Base-by-base conservation (phyloP, 345 rosid genomes). In the Sapria himalayana region DNA sequence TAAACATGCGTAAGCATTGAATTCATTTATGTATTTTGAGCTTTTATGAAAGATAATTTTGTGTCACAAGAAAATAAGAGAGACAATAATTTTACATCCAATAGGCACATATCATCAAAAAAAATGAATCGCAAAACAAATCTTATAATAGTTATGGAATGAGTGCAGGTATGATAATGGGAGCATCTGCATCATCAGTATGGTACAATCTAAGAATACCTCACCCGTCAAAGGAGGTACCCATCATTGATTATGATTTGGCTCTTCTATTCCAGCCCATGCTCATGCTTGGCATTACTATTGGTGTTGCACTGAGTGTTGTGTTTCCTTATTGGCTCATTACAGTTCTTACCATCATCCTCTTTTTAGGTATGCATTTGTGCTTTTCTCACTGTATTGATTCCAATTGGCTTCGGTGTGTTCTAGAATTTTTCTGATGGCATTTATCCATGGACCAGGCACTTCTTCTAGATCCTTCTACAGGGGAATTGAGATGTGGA, bases 291-390 rank as follows among this genome's bases (percentile, higher is more conserved):
- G 96, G 96, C 36, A 81, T 85, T 66, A 81, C 96, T 1, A 37
- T 85, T 25, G 96, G 96, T 25, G 96, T 85, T 38, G 35, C 92
- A 15, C 63, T 85, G 22, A 85, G 96, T 52, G 96, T 85, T 37
- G 92, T 81, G 1, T 85, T 85, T 50, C 96, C 96, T 29, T 81
- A 78, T 55, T 85, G 96, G 96, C 78, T 85, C 48, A 78, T 85
- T 38, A 85, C 94, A 20, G 76, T 85, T 9, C 79, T 85, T 46
- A 85, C 81, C 64, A 85, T 85, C 46, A 66, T 73, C 4, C 96
- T 85, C 54, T 85, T 85, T 43, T 3, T 81, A 14, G 93, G 93
- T 76, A 46, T 8, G 33, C 44, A 13, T 8, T 37, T 20, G 10
- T 12, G 17, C 12, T 1, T 19, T 15, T 5, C 15, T 31, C 13